A percentile compares a stretch with the other conserved stretches of the same genome.
Evolutionary conservation across 306 rosid species (phyloP).

Genomic region (Casuarina equisetifolia): DNA sequence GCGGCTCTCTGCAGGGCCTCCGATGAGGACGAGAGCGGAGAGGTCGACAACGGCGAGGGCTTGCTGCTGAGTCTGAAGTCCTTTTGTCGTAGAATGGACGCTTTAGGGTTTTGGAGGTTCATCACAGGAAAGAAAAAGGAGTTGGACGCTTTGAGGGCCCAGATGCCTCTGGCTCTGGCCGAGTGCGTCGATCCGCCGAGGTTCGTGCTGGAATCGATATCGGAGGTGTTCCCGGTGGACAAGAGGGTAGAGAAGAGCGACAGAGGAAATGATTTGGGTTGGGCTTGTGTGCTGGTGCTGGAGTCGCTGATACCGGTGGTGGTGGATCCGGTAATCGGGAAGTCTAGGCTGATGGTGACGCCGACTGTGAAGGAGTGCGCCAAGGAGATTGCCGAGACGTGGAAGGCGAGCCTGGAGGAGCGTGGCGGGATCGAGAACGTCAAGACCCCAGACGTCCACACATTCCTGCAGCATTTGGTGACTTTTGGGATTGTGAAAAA

Average conservation of each 20-base stretch:
- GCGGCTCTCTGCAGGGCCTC: constrained; percentile 28
- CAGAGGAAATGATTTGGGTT: constrained; percentile 68
- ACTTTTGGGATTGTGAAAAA: constrained; percentile 88
- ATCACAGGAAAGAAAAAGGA: constrained; percentile 79
- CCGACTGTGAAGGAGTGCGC: constrained; percentile 72
- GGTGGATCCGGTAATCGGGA: constrained; percentile 82
- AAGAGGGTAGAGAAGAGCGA: constrained; percentile 64
- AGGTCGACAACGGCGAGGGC: constrained; percentile 81
- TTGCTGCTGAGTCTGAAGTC: constrained; percentile 57
- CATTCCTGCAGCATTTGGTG: constrained; percentile 92
- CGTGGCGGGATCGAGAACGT: constrained; percentile 91
- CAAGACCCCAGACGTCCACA: constrained; percentile 92
- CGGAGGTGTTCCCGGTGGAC: constrained; percentile 90
- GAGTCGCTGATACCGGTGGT: constrained; percentile 81
- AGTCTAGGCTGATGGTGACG: constrained; percentile 79
- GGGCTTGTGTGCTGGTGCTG: constrained; percentile 91
- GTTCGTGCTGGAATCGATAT: constrained; percentile 81
- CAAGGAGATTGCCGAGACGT: constrained; percentile 72
- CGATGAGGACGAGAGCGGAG: constrained; percentile 55
- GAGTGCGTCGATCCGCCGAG: constrained; percentile 92
- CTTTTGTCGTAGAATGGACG: constrained; percentile 71
- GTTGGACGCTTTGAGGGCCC: constrained; percentile 64
- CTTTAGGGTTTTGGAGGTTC: constrained; percentile 74
- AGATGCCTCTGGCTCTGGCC: constrained; percentile 61
- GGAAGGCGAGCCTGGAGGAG: constrained; percentile 90